Base-by-base conservation (phyloP, 495 filamentous ascomycete species). In the Apodospora peruviana region DNA sequence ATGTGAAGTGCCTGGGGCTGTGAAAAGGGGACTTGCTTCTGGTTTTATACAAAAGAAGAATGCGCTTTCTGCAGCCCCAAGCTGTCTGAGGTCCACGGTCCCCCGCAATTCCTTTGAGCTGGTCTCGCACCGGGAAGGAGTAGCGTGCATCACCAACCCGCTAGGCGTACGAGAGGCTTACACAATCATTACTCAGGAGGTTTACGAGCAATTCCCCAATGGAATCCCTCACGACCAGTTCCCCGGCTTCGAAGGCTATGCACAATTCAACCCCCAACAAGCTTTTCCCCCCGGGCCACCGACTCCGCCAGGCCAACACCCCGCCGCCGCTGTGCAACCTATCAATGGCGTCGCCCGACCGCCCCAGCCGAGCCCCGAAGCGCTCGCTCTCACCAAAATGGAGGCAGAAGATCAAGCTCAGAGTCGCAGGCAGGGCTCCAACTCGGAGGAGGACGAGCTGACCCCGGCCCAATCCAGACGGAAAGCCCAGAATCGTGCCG, bases 401-500 rank as follows among this genome's bases (percentile, higher is more conserved):
- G 71, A 74, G 42, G 43, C 59, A 21, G 65, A 53, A 19, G 57
- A 62, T 4, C 44, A 47, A 17, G 57, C 60, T 5, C 45, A 84
- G 81, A 63, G 43, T 40, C 63, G 65, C 22, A 59, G 67, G 45
- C 66, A 65, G 43, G 68, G 62, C 18, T 74, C 71, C 20, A 70
- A 75, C 53, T 75, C 72, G 51, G 73, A 75, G 3, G 72, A 71
- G 76, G 88, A 70, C 21, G 76, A 78, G 32, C 62, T 83, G 59
- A 89, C 82, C 25, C 88, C 89, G 1, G 87, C 87, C 20, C 89
- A 95, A 62, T 86, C 79, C 23, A 76, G 89, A 66, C 81, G 93
- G 53, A 98, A 98, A 69, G 91, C 88, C 40, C 91, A 98, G 71
- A 98, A 98, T 53, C 77, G 93, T 63, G 90, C 91, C 68, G 91